Conservation (phyloP, 257 asterid genomes). For the Forsythia viridissima region DNA sequence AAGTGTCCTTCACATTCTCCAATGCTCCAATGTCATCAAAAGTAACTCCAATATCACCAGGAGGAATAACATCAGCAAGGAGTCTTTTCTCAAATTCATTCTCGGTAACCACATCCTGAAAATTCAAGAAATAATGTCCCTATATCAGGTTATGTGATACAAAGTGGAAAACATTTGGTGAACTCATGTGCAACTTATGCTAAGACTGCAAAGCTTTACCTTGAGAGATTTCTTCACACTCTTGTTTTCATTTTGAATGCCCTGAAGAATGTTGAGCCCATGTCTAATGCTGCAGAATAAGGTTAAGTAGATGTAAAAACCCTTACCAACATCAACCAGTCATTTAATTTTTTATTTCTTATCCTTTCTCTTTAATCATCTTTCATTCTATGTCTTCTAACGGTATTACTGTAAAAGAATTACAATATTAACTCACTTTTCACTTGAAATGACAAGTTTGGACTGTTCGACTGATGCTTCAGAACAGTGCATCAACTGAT, state of each 20-base stretch:
- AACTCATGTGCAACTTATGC: constrained; percentile 8
- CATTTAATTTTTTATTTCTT: neutral
- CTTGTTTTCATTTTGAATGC: constrained; percentile 75
- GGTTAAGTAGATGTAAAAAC: constrained; percentile 32
- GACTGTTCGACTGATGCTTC: constrained; percentile 46
- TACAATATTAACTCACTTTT: constrained; percentile 44
- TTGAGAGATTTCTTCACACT: constrained; percentile 74
- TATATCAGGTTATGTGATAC: constrained; percentile 1
- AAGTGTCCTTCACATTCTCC: constrained; percentile 52
- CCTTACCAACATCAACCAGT: constrained; percentile 1
- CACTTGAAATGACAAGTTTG: constrained; percentile 59
- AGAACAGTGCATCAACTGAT: constrained; percentile 72
- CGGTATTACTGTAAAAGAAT: constrained; percentile 11
- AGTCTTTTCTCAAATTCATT: constrained; percentile 58
- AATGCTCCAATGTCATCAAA: constrained; percentile 58
- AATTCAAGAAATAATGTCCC: constrained; percentile 16
- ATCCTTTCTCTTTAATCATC: constrained; percentile 7
- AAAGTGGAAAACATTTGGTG: neutral
- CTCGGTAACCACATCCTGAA: constrained; percentile 54
- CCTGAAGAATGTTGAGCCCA: constrained; percentile 72
- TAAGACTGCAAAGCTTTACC: constrained; percentile 38
- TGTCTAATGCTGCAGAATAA: constrained; percentile 57
- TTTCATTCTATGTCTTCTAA: constrained; percentile 5
- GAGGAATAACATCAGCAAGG: constrained; percentile 51
- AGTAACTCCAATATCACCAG: constrained; percentile 52